These are phyloP conservation scores for Aurantiochytrium sp. DNA, from an alignment of 108 stramenopile species.

Conservation along the genomic window DNA sequence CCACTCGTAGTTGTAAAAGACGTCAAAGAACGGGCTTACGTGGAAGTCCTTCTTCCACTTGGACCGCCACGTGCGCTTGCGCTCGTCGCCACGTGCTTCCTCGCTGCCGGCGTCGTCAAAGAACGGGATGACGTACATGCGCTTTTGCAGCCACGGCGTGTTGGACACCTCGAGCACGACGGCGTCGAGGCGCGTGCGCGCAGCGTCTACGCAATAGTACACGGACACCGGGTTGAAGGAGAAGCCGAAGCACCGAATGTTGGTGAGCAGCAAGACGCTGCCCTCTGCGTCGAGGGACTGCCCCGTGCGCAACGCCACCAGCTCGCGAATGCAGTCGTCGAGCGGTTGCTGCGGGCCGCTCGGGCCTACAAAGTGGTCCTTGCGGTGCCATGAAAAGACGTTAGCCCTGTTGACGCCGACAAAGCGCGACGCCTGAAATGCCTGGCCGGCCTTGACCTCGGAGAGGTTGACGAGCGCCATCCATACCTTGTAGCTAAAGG, in stretches of 20 bases:
- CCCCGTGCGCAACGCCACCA: not conserved
- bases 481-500: not conserved
- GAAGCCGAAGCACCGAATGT: not conserved
- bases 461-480: not conserved
- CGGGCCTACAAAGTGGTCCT: not conserved
- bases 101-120: not conserved
- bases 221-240: conserved; percentile 27
- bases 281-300: not conserved
- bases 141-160: not conserved
- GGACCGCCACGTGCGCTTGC: not conserved
- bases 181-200: not conserved
- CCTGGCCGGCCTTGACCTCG: not conserved
- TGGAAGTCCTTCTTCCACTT: conserved; percentile 32
- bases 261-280: not conserved
- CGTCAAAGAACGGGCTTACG: conserved; percentile 24
- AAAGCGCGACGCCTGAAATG: not conserved
- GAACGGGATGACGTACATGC: not conserved
- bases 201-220: not conserved
- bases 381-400: not conserved
- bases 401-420: not conserved
- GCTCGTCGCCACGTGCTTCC: too few species aligned
- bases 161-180: conserved; percentile 30
- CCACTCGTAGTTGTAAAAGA: conserved; percentile 5
- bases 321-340: not conserved
- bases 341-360: not conserved